Percentiles rank a stretch among this genome's conserved stretches.
Conservation (phyloP, 1,284 basidiomycete species). For the Stereum hirsutum region DNA sequence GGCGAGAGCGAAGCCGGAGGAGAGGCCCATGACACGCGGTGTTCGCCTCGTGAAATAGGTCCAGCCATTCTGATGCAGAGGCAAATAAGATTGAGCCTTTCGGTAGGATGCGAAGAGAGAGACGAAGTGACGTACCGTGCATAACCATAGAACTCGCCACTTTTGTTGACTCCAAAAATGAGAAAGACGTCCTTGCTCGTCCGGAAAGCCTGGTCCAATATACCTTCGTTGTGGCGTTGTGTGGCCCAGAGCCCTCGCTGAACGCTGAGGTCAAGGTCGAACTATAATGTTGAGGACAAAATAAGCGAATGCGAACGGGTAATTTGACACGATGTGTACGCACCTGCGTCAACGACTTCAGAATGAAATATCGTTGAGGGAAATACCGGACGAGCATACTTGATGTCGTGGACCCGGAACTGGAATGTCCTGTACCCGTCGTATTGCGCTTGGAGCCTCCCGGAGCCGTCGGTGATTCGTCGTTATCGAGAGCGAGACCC, state of each 20-base stretch:
- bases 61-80: conserved; percentile 47
- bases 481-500: conserved; percentile 27
- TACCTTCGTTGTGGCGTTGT: conserved; percentile 86
- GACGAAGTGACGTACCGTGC: conserved; percentile 46
- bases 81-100: not conserved
- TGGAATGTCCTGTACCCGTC: conserved; percentile 33
- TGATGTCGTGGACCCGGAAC: conserved; percentile 65
- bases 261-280: conserved; percentile 82
- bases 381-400: conserved; percentile 70
- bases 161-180: conserved; percentile 89
- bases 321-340: conserved; percentile 13
- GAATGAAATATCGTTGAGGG: conserved; percentile 84
- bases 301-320: not conserved
- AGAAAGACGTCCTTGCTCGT: conserved; percentile 82
- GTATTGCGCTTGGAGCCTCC: no score
- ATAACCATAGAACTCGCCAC: conserved; percentile 85
- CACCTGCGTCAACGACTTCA: conserved; percentile 82
- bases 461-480: conserved; percentile 18
- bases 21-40: conserved; percentile 52
- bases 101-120: not conserved
- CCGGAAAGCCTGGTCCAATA: conserved; percentile 85
- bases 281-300: conserved; percentile 30
- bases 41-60: conserved; percentile 40
- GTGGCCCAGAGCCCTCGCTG: conserved; percentile 84
- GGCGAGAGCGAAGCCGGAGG: conserved; percentile 18